Conservation (phyloP, 495 filamentous ascomycete genomes). For the Neurospora sp. region DNA sequence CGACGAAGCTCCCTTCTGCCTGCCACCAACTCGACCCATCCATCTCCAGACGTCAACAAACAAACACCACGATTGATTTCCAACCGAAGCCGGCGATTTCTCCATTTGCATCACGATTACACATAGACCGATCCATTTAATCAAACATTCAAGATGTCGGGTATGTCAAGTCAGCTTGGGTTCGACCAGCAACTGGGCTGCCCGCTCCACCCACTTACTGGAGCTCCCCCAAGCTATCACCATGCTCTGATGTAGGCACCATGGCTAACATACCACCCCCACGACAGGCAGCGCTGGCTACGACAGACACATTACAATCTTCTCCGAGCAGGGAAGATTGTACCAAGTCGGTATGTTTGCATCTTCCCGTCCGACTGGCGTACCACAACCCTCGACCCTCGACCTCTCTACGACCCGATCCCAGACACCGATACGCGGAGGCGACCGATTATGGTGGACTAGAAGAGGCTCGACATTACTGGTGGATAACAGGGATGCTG, state of each 20-base stretch:
- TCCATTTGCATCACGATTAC: not conserved
- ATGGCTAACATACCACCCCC: conserved; percentile 11
- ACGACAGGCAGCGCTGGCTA: conserved; percentile 81
- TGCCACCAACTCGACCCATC: conserved; percentile 4
- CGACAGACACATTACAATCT: conserved; percentile 99
- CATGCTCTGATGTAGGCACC: not conserved
- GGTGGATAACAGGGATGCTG: conserved; percentile 15
- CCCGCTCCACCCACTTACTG: conserved; percentile 15
- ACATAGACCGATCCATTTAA: conserved; percentile 1
- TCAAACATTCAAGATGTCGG: conserved; percentile 34
- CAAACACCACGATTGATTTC: not conserved
- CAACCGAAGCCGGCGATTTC: not conserved
- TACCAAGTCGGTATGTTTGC: conserved; percentile 93
- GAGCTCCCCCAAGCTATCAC: not conserved
- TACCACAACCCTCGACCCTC: not conserved
- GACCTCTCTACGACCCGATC: not conserved
- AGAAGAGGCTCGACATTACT: not conserved
- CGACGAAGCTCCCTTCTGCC: conserved; percentile 24
- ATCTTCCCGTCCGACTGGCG: not conserved
- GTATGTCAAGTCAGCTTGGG: conserved; percentile 22
- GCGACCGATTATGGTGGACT: not conserved
- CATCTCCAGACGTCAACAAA: conserved; percentile 2
- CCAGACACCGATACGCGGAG: not conserved
- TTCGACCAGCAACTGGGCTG: conserved; percentile 8
- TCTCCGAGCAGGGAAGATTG: conserved; percentile 93